Base-by-base conservation (phyloP, 2,329 filamentous ascomycete genomes). In the Lojkania enalia region DNA sequence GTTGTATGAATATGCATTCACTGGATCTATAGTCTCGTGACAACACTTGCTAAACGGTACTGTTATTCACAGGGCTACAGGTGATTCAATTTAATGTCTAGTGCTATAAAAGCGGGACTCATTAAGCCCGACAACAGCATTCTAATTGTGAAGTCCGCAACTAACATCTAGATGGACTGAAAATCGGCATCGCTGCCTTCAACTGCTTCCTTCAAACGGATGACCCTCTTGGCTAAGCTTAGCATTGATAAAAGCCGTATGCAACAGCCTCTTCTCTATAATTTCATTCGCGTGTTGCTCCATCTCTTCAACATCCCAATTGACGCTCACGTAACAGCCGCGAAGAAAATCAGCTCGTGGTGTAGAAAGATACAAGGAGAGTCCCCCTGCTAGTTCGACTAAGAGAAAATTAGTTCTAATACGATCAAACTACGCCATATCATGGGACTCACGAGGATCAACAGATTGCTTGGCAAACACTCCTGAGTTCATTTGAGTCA, bases 391-490 rank as follows among this genome's bases (percentile, higher is more conserved):
- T 19, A 36, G 20, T 19, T 36, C 33, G 14, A 15, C 23, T 27
- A n/a, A n/a, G n/a, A n/a, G n/a, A n/a, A n/a, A n/a, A n/a, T n/a
- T n/a, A n/a, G n/a, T n/a, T n/a, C n/a, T 27, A 27, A 27, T 27
- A 9, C n/a, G 23, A 27, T 27, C 23, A 27, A n/a, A 7, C 23
- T n/a, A 27, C 7, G 7, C 23, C 7, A 27, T 27, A n/a, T 7
- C n/a, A 27, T 27, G 7, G 7, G 23, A 27, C 23, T 27, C n/a
- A 33, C 9, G 33, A 6, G 33, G 29, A 71, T 51, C 2, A 49
- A 55, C 1, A 40, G 55, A 38, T 64, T 63, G 46, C 70, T 59
- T 61, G 1, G 65, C 62, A 40, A 63, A 70, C 5, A 36, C 9
- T 5, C 21, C 30, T 33, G 2, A 54, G 66, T 0, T 36, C 43